Conservation (phyloP, 306 rosid species). For the Myrica gale region DNA sequence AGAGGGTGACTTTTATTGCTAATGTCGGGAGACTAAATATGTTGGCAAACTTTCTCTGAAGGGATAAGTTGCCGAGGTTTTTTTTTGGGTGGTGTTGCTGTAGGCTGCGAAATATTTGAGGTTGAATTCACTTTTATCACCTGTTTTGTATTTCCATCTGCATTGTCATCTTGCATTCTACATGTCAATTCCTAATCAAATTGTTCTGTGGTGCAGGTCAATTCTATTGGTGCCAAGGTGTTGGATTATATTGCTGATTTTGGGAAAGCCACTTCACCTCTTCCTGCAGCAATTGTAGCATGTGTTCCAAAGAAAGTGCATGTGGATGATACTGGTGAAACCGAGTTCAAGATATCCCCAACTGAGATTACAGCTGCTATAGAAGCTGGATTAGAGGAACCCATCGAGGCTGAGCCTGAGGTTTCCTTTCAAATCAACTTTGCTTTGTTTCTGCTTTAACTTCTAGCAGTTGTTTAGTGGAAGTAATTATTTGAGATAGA, state of each 20-base stretch:
- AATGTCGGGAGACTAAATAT: neutral
- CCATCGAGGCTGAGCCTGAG: conserved; percentile 98
- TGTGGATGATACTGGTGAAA: conserved; percentile 81
- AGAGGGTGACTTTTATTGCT: neutral
- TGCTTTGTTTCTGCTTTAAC: neutral
- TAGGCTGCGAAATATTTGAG: neutral
- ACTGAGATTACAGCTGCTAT: conserved; percentile 82
- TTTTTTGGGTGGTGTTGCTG: neutral
- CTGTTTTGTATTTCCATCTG: neutral
- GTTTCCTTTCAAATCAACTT: conserved; percentile 41
- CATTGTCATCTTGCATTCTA: neutral
- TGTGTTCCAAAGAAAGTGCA: conserved; percentile 92
- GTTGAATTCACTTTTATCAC: neutral
- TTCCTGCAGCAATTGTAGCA: conserved; percentile 97
- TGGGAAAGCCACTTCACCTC: conserved; percentile 86
- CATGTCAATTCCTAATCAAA: neutral
- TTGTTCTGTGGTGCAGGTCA: conserved; percentile 56
- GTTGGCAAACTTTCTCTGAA: neutral
- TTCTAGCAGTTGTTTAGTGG: neutral
- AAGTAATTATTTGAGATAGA: neutral
- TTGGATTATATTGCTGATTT: conserved; percentile 83
- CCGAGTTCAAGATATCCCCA: conserved; percentile 82
- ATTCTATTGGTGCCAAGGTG: conserved; percentile 82
- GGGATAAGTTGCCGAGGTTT: neutral
- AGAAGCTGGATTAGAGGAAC: conserved; percentile 72